phyloP scores from a whole-genome alignment of 2,329 filamentous ascomycete species.

The Microsporum canis region DNA sequence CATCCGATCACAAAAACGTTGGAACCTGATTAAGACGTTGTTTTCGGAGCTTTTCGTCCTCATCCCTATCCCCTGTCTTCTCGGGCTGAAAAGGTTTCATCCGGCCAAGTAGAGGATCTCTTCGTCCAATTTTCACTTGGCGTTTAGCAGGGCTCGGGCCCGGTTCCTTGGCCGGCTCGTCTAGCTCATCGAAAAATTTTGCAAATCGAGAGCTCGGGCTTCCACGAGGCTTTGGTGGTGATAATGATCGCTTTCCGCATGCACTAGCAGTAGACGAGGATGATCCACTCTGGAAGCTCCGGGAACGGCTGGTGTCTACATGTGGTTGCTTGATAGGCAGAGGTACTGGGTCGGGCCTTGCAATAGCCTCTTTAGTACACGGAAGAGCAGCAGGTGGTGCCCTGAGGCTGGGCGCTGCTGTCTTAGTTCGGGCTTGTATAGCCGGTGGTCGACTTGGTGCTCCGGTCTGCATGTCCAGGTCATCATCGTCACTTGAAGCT shows the following conservation, averaged over 20 bases:
- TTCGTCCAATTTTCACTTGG: slow-evolving; percentile 16
- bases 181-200: slow-evolving; percentile 27
- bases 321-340: not conserved
- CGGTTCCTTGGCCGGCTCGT: slow-evolving; percentile 4
- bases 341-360: not conserved
- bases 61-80: not conserved
- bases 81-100: slow-evolving; percentile 9
- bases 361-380: not conserved
- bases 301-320: not conserved
- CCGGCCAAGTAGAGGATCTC: slow-evolving; percentile 8
- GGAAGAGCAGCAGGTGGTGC: not conserved
- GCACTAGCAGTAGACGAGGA: not conserved
- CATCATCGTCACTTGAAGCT: slow-evolving; percentile 25
- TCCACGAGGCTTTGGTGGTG: not conserved
- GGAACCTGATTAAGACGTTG: slow-evolving; percentile 34
- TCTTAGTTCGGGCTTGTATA: slow-evolving; percentile 3
- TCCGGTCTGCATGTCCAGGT: slow-evolving; percentile 20
- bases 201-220: slow-evolving; percentile 22
- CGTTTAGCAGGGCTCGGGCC: slow-evolving; percentile 22
- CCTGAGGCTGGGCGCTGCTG: not conserved
- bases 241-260: not conserved
- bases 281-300: not conserved
- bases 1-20: slow-evolving; percentile 27
- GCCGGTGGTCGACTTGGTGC: slow-evolving; percentile 3
- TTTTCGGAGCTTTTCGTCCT: slow-evolving; percentile 24